Percentiles rank a stretch among this genome's conserved stretches.
Conservation (phyloP, 768 basidiomycete species). For the Hypholoma sublateritium region DNA sequence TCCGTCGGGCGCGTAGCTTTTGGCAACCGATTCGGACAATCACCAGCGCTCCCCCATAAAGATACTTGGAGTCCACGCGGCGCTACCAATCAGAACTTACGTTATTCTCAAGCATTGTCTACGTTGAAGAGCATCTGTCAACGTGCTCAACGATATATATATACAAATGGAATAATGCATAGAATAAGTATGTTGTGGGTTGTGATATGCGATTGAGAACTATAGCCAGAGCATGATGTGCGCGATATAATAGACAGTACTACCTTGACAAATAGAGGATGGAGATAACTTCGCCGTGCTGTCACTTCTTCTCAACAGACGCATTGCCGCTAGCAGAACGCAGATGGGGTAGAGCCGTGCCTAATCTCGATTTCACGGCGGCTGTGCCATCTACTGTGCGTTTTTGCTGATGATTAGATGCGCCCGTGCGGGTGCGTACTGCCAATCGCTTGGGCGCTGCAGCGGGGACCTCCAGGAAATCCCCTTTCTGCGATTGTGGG, state of each 20-base stretch:
- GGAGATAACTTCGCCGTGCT: not conserved
- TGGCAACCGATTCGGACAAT: too few species aligned
- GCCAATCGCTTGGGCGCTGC: not conserved
- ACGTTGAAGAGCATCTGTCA: too few species aligned
- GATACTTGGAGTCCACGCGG: too few species aligned
- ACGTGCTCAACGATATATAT: too few species aligned
- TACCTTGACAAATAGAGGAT: not conserved
- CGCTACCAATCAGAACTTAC: too few species aligned
- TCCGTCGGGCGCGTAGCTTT: too few species aligned
- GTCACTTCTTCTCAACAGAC: not conserved
- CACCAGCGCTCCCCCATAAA: too few species aligned
- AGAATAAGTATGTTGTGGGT: not conserved
- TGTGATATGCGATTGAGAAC: not conserved
- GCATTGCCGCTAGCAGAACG: not conserved
- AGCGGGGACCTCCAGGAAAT: not conserved
- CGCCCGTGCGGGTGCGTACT: not conserved
- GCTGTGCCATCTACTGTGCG: constrained; percentile 5
- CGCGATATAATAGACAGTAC: not conserved
- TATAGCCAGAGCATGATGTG: not conserved
- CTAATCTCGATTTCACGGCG: not conserved
- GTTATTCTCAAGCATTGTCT: too few species aligned
- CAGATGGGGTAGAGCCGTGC: not conserved
- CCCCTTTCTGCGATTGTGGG: constrained; percentile 6
- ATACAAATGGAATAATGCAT: not conserved
- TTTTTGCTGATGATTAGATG: not conserved